Evolutionary conservation across 106 monocot species (phyloP), one percentile per base, ranked within the genome.

Genomic region (Dactylorhiza incarnata): DNA sequence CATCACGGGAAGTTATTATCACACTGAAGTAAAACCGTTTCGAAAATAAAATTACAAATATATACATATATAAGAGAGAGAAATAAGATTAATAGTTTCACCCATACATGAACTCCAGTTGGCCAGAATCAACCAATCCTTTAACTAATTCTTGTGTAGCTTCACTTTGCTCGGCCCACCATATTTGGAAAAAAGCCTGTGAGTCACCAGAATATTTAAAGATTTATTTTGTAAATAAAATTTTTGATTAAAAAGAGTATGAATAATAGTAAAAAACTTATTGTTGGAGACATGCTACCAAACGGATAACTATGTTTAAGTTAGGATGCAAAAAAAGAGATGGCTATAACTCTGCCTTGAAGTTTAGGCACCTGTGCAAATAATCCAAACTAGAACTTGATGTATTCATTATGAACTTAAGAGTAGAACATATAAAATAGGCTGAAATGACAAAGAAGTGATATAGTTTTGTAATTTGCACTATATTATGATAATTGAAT

Each of bases 151-250:
- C 74, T 77, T 84, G 79, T 7, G 76, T 82, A 44, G 73, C 49
- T 46, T 82, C 73, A 74, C 53, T 86, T 74, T 90, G 86, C 58
- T 90, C 73, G 44, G 8, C 46, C 89, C 89, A 90, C 89, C 89
- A 90, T 71, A 82, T 81, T 77, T 90, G 89, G 73, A 90, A 90
- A 74, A 90, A 90, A 43, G 89, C 86, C 89, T 90, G 55, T 13
- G 29, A 48, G 66, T 62, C 49, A 76, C 61, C 5, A 56, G 16
- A 74, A 23, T 19, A n/a, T 17, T 19, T 72, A 72, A 44, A 23
- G 8, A 0, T 72, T 72, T 72, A 48, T 72, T 49, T 49, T 44
- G 44, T 11, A 16, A 5, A 70, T 46, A 70, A 37, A 70, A 70
- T 5, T 70, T 0, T 17, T 12, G 12, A 17, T 9, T 16, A 67